Conservation (phyloP, 257 asterid species). For the Euphrasia confusa region DNA sequence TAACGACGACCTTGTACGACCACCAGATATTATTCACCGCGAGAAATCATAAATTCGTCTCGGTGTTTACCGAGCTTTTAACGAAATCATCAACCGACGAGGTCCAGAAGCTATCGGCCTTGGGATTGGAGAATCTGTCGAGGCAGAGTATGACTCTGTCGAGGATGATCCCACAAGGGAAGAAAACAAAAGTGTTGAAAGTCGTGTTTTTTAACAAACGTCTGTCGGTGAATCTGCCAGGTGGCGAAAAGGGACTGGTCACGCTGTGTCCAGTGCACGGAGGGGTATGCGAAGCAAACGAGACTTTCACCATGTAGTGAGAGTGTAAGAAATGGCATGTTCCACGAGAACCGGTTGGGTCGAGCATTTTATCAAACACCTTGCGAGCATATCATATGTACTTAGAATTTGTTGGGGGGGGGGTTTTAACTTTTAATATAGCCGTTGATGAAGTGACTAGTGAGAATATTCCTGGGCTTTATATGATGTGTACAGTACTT, state of each 20-base stretch:
- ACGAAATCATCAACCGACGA: conserved; percentile 60
- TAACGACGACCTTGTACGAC: conserved; percentile 68
- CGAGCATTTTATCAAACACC: too few relatives aligned
- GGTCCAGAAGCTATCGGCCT: conserved; percentile 60
- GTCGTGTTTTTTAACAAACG: conserved; percentile 35
- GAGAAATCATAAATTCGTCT: conserved; percentile 44
- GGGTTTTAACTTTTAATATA: too few relatives aligned
- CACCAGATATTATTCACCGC: conserved; percentile 49
- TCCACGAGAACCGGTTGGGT: too few relatives aligned
- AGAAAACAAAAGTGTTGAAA: conserved; percentile 40
- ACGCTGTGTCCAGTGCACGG: conserved; percentile 59
- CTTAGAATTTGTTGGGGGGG: too few relatives aligned
- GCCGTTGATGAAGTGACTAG: too few relatives aligned
- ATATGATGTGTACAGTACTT: too few relatives aligned
- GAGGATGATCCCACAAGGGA: conserved; percentile 39
- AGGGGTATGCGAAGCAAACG: conserved; percentile 71
- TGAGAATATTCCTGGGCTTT: too few relatives aligned
- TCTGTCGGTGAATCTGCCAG: conserved; percentile 34
- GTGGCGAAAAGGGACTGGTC: conserved; percentile 17
- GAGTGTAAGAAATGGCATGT: too few relatives aligned
- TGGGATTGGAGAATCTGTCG: conserved; percentile 46
- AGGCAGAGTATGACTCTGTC: conserved; percentile 50
- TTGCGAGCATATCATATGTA: too few relatives aligned
- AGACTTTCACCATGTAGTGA: too few relatives aligned
- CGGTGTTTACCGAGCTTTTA: conserved; percentile 53